Base-by-base conservation (phyloP, 176 grass and related monocot species). In the Triticum timopheevii region DNA sequence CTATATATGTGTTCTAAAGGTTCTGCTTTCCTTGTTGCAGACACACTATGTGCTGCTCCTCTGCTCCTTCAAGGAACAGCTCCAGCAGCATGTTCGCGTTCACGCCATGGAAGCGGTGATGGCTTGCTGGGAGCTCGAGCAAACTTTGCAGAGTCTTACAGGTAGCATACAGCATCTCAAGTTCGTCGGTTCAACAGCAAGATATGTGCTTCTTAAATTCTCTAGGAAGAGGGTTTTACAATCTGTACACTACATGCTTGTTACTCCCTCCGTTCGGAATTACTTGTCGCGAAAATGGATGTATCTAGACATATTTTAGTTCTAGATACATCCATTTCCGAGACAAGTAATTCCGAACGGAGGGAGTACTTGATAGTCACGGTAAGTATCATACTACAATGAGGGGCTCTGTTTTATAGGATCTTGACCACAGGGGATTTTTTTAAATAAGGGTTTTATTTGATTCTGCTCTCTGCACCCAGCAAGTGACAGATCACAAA, bases 21-120 rank as follows among this genome's bases (percentile, higher is more conserved):
- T 63, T 42, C 56, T 78, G 7, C 73, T 85, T 71, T 61, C 73
- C 71, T 76, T 58, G 54, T 22, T 72, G 58, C 85, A 99, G 97
- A 92, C 97, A 69, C 97, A 99, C 56, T 99, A 99, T 59, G 92
- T 96, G 5, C 86, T 99, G 47, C 89, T 99, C 25, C 92, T 99
- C 19, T 94, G 94, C 82, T 96, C 94, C 13, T 99, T 99, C 90
- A 99, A 99, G 72, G 97, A 99, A 34, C 94, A 97, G 78, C 90
- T 99, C 24, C 97, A 99, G 79, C 97, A 99, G 78, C 97, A 99
- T 83, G 97, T 99, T 33, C 94, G 97, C 40, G 97, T 99, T 87
- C 97, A 99, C 85, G 97, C 97, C 28, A 99, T 99, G 97, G 97
- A 99, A 91, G 97, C 97, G 13, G 97, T 99, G 42, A 96, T 99